phyloP scores from a whole-genome alignment of 2,329 filamentous ascomycete genomes.

The Fusarium succisae region DNA sequence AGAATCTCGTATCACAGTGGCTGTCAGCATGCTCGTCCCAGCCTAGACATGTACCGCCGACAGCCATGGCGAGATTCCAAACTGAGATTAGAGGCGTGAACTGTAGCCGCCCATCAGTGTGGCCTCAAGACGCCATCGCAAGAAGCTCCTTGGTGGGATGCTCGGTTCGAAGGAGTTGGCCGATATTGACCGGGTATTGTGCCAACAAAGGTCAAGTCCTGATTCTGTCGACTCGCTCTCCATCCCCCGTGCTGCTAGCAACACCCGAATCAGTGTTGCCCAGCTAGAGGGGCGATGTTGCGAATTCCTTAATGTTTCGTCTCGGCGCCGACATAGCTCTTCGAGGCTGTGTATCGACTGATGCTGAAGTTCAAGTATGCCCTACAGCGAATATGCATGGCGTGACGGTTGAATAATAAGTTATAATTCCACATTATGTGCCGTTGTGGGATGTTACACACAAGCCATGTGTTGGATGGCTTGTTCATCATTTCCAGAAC shows the following conservation, averaged over 20 bases:
- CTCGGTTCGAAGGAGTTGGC: neutral
- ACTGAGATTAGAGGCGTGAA: neutral
- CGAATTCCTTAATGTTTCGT: neutral
- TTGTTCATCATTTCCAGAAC: slow-evolving; percentile 56
- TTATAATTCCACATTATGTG: neutral
- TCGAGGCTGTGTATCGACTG: neutral
- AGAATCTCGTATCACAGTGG: neutral
- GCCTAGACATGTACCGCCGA: neutral
- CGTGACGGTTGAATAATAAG: neutral
- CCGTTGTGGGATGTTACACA: neutral
- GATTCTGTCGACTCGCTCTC: neutral
- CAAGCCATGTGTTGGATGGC: neutral
- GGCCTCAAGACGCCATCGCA: neutral
- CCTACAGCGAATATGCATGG: neutral
- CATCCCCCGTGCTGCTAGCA: neutral
- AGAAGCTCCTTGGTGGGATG: neutral
- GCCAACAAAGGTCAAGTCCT: neutral
- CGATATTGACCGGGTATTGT: neutral
- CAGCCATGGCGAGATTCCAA: neutral
- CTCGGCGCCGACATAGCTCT: neutral
- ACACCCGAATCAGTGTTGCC: neutral
- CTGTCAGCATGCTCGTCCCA: neutral
- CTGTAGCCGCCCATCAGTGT: neutral
- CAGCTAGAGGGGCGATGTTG: too few species aligned
- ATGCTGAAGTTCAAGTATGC: neutral